Conservation (phyloP, 2,329 filamentous ascomycete species). For the Paecilomyces variotii region DNA sequence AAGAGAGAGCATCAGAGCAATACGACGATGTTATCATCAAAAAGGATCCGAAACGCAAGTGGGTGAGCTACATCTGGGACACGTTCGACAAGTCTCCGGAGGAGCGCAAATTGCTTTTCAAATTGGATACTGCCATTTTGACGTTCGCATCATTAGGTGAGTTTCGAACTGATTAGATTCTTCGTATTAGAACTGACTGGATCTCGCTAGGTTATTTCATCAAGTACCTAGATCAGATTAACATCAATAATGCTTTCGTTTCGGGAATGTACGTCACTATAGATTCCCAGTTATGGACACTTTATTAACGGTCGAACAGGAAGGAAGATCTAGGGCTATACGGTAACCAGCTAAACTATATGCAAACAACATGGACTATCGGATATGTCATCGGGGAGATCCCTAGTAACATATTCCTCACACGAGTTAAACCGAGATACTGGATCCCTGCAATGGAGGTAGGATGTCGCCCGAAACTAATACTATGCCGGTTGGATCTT, state of each 20-base stretch:
- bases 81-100: conserved; percentile 45
- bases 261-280: conserved; percentile 34
- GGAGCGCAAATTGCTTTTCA: conserved; percentile 42
- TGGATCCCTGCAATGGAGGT: conserved; percentile 44
- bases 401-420: conserved; percentile 47
- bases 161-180: background rate
- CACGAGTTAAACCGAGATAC: conserved; percentile 39
- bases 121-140: conserved; percentile 42
- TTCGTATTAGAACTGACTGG: background rate
- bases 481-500: conserved; percentile 1
- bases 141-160: conserved; percentile 39
- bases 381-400: conserved; percentile 52
- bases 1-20: conserved; percentile 6
- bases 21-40: conserved; percentile 10
- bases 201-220: conserved; percentile 39
- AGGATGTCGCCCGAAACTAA: conserved; percentile 20
- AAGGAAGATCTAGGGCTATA: conserved; percentile 47
- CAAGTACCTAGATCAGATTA: conserved; percentile 41
- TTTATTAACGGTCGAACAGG: conserved; percentile 18
- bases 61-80: conserved; percentile 47
- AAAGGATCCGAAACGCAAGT: conserved; percentile 28
- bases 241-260: conserved; percentile 42
- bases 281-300: background rate
- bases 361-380: conserved; percentile 50
- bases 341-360: conserved; percentile 49